These are phyloP conservation scores for Nicotiana obtusifolia DNA, from an alignment of 257 asterid genomes.

Conservation along the genomic window DNA sequence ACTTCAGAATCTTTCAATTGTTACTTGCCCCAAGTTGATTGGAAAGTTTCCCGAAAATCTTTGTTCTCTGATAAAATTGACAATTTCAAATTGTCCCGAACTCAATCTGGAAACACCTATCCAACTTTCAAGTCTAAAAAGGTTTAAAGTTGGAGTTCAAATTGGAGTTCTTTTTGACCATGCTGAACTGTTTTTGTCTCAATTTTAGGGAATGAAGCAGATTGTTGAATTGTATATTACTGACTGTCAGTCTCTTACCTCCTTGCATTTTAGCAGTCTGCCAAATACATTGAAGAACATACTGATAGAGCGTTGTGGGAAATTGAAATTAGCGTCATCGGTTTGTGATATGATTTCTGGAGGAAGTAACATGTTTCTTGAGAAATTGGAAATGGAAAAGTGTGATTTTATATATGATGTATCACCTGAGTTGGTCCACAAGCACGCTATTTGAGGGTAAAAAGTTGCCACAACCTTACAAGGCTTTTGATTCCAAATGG, in stretches of 20 bases:
- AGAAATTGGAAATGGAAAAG: fast-evolving
- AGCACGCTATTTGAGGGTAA: fast-evolving
- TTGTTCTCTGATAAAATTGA: background rate
- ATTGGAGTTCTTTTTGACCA: background rate
- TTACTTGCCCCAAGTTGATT: background rate
- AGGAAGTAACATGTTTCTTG: background rate
- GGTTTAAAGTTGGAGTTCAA: background rate
- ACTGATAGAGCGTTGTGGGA: fast-evolving
- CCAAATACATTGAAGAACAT: background rate
- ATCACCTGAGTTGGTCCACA: too few relatives aligned
- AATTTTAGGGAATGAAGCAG: background rate
- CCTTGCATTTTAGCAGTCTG: background rate
- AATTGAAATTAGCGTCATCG: background rate
- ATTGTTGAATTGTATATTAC: fast-evolving
- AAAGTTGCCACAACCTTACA: fast-evolving
- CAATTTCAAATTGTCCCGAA: background rate
- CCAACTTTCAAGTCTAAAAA: background rate
- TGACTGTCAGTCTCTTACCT: background rate
- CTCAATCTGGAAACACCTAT: background rate
- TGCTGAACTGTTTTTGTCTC: background rate
- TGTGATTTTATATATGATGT: background rate
- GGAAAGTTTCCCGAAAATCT: background rate
- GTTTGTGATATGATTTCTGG: too few relatives aligned
- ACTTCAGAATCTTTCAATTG: background rate
- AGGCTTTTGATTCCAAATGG: background rate